Conservation (phyloP, 495 filamentous ascomycete species). For the Venustampulla echinocandica region DNA sequence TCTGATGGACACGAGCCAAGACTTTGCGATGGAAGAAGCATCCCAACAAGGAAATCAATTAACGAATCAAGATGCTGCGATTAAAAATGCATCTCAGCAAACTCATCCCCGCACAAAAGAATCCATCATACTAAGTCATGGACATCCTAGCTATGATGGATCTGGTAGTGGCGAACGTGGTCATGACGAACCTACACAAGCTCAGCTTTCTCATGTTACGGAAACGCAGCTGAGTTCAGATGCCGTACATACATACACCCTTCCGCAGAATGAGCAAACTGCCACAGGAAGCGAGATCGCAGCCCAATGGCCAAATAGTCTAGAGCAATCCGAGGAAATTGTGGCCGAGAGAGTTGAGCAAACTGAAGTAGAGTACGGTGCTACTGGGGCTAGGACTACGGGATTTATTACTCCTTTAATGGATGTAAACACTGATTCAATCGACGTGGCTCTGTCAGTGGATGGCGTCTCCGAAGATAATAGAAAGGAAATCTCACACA, state of each 20-base stretch:
- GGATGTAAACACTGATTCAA: not conserved
- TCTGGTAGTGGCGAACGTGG: not conserved
- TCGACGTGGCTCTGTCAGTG: not conserved
- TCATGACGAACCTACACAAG: constrained; percentile 35
- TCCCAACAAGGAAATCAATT: not conserved
- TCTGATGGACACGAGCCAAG: constrained; percentile 24
- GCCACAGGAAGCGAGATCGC: not conserved
- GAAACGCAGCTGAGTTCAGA: constrained; percentile 19
- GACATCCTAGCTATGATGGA: not conserved
- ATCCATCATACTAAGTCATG: too few species aligned
- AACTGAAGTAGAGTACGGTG: not conserved
- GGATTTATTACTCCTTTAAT: not conserved
- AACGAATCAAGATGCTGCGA: not conserved
- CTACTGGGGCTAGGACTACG: too few species aligned
- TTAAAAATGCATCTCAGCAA: too few species aligned
- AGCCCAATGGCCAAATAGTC: not conserved
- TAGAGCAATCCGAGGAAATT: not conserved
- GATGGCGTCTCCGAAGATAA: constrained; percentile 17
- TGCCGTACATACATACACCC: not conserved
- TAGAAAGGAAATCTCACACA: constrained; percentile 26
- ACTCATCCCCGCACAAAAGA: too few species aligned
- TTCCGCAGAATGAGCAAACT: not conserved
- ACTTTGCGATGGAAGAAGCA: constrained; percentile 12
- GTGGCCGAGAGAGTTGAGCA: not conserved
- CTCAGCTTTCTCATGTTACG: constrained; percentile 30